A percentile compares a stretch with the other conserved stretches of the same genome.
phyloP scores from a whole-genome alignment of 2,329 filamentous ascomycete genomes.

The Botryosphaeria dothidea region DNA sequence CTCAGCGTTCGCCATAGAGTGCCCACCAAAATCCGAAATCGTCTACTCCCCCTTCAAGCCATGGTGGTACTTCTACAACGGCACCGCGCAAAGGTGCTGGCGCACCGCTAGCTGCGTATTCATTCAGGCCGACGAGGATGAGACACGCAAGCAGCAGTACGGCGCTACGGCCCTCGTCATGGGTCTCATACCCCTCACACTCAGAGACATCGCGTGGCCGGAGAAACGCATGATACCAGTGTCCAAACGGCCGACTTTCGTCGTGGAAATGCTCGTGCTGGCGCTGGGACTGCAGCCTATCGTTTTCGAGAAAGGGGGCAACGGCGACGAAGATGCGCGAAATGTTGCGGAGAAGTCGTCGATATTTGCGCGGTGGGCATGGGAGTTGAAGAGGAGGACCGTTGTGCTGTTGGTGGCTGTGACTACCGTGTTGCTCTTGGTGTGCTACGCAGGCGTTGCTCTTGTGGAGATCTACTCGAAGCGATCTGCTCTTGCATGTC shows the following conservation, averaged over 20 bases:
- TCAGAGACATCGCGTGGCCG: conserved; percentile 37
- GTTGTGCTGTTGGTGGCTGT: neutral
- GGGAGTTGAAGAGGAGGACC: neutral
- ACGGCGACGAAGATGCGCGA: neutral
- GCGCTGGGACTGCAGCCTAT: conserved; percentile 28
- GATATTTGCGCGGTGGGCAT: conserved; percentile 21
- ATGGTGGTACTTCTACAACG: conserved; percentile 21
- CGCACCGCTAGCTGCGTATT: conserved; percentile 31
- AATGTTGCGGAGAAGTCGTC: conserved; percentile 10
- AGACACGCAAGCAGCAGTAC: conserved; percentile 36
- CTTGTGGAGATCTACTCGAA: conserved; percentile 35
- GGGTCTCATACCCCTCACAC: conserved; percentile 34
- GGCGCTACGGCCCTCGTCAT: conserved; percentile 34
- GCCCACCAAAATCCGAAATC: neutral
- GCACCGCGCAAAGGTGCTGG: conserved; percentile 29
- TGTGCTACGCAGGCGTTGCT: conserved; percentile 25
- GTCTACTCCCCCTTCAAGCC: conserved; percentile 28
- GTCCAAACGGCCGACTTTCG: conserved; percentile 21
- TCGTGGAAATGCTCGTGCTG: conserved; percentile 28
- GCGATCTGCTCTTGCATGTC: conserved; percentile 33
- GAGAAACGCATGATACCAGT: conserved; percentile 29
- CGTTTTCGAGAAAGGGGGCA: neutral
- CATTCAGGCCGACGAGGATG: conserved; percentile 28
- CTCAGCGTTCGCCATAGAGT: too few relatives aligned
- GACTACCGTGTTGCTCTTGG: conserved; percentile 12